Base-by-base conservation (phyloP, 2,329 filamentous ascomycete genomes). In the Trichoderma polysporum region DNA sequence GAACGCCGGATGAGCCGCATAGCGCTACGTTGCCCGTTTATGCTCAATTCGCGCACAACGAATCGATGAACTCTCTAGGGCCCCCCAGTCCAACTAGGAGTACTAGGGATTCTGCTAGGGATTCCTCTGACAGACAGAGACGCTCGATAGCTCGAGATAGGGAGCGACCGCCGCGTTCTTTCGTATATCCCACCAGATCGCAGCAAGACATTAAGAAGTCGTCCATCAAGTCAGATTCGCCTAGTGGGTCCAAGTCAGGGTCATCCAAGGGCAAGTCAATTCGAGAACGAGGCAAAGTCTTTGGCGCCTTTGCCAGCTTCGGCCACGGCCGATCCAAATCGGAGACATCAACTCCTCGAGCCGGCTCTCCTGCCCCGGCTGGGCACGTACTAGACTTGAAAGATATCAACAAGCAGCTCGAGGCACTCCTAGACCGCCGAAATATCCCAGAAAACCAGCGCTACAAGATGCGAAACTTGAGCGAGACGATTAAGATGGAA, bases 361-460 rank as follows among this genome's bases (percentile, higher is more conserved):
- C 37, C n/a, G 67, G 52, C 35, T 68, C 67, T n/a, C 60, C 57
- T 39, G 56, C 58, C 2, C 49, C 66, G 39, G 25, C 87, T 5
- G 90, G 91, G 53, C 75, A 75, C 8, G 68, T 72, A n/a, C 78
- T 88, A 33, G 80, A 85, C 65, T 81, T 83, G n/a, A 80, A 83
- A 71, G 82, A 88, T 69, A 84, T 88, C 47, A 81, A 86, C 69
- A 79, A 78, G 66, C 85, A 88, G 69, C 82, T 88, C 56, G 86
- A 90, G 72, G 86, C 85, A 3, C 84, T 88, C 78, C 77, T 97
- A 78, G 93, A 97, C 76, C 89, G 94, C 19, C 87, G 94, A 70
- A 97, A 98, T 74, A 97, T 98, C 64, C 94, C 94, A 3, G 92
- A 96, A 74, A 91, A 97, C 70, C 93, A 97, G 83, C 86, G 94